Evolutionary conservation across 768 basidiomycete species (phyloP).

Genomic region (Austroboletus festivus): DNA sequence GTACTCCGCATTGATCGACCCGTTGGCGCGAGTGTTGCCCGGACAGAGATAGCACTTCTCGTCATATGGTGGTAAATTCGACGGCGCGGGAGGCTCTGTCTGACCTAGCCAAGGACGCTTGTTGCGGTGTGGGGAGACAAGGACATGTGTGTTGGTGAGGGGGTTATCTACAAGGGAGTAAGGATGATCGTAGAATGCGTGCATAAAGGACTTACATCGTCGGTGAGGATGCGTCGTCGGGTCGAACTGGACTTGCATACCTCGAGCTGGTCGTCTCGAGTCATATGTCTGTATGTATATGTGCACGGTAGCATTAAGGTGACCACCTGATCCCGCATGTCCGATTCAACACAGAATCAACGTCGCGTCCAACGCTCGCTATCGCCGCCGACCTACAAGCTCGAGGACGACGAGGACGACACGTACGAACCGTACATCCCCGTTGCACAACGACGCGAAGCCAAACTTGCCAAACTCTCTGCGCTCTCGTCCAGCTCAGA

Average conservation of each 20-base stretch:
- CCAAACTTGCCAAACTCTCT: conserved; percentile 73
- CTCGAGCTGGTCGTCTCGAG: neutral
- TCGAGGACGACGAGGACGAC: conserved; percentile 61
- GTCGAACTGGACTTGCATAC: conserved; percentile 41
- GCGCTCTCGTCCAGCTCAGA: conserved; percentile 56
- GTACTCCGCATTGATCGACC: conserved; percentile 65
- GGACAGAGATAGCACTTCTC: conserved; percentile 84
- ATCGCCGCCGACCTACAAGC: conserved; percentile 54
- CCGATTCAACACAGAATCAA: conserved; percentile 42
- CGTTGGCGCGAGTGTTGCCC: conserved; percentile 74
- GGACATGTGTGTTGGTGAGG: conserved; percentile 68
- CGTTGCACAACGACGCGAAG: conserved; percentile 78
- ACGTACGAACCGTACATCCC: conserved; percentile 84
- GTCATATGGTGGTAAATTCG: conserved; percentile 61
- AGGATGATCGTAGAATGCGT: neutral
- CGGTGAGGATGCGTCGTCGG: conserved; percentile 65
- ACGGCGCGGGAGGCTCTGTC: conserved; percentile 59
- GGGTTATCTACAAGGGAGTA: conserved; percentile 61
- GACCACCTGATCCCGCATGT: conserved; percentile 17
- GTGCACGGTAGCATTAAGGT: too few species aligned
- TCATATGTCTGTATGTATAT: too few species aligned
- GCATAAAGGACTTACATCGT: conserved; percentile 50
- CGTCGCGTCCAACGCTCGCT: conserved; percentile 54
- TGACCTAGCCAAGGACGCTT: conserved; percentile 93
- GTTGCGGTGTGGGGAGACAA: conserved; percentile 87